Conservation (phyloP, 2,329 filamentous ascomycete species). For the Talaromyces piceae region DNA sequence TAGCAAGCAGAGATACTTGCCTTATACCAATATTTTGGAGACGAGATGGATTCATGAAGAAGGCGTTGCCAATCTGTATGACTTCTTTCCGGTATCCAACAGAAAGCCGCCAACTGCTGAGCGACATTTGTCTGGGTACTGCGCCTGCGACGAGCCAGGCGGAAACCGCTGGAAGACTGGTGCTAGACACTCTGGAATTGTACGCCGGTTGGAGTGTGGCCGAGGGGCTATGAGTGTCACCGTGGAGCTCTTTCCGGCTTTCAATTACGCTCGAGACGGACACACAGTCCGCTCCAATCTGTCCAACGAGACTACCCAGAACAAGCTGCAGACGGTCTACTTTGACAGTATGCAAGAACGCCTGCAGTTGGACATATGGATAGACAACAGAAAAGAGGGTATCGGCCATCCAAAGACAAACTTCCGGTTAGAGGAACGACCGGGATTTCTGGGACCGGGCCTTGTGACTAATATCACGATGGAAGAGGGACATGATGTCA, state of each 20-base stretch:
- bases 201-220: constrained; percentile 65
- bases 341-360: constrained; percentile 54
- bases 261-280: constrained; percentile 59
- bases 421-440: constrained; percentile 49
- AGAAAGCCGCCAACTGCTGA: constrained; percentile 40
- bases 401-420: constrained; percentile 42
- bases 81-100: constrained; percentile 68
- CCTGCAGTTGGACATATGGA: constrained; percentile 60
- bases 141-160: constrained; percentile 30
- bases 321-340: constrained; percentile 52
- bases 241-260: constrained; percentile 64
- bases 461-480: constrained; percentile 55
- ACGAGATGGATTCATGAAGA: constrained; percentile 71
- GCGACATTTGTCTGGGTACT: constrained; percentile 26
- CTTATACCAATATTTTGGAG: constrained; percentile 66
- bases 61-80: constrained; percentile 64
- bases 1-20: constrained; percentile 71
- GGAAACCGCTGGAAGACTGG: constrained; percentile 44
- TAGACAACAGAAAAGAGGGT: constrained; percentile 51
- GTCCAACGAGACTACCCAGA: constrained; percentile 29
- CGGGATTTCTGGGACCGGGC: constrained; percentile 54
- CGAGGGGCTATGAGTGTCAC: constrained; percentile 59
- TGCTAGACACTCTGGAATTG: constrained; percentile 43
- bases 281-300: constrained; percentile 40
- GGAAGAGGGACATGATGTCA: constrained; percentile 60